Evolutionary conservation across 768 basidiomycete genomes (phyloP), one percentile per base, ranked within the genome.

Genomic region (Sporobolomyces phaffii): DNA sequence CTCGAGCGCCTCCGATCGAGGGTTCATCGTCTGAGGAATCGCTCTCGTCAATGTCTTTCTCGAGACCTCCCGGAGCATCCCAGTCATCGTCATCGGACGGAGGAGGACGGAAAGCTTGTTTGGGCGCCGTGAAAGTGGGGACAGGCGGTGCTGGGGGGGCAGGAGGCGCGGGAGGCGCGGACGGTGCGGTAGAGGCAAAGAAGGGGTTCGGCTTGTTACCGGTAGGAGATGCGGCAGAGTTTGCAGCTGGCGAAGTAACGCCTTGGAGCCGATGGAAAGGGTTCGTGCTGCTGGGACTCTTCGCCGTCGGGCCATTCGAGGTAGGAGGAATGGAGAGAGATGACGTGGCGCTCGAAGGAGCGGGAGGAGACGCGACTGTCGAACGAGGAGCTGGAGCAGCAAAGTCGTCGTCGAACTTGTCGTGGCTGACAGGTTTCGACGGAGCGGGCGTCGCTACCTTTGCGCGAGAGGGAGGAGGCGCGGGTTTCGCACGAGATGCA

Each of bases 201-300:
- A 77, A 11, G 78, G 78, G 44, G 75, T 69, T 50, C 73, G 70
- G 28, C 79, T 69, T 22, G 78, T 72, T 49, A 40, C 28, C 26
- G 24, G 62, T 36, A 17, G 81, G 73, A 4, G 78, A 78, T 24
- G 70, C 33, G 20, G 48, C 41, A 20, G 73, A 52, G n/a, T 31
- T 54, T 1, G 82, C 79, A 14, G 67, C 61, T 77, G 85, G 80
- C 20, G 77, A 44, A 58, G 79, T 68, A 0, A 74, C 73, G 6
- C 79, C 78, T 15, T 80, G 82, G 45, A 90, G 72, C 17, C 83
- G 83, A 77, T 84, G 88, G 77, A 93, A 93, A 0, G 91, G 91
- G 77, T 92, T 92, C 13, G 84, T 89, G 57, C 80, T 89, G 59
- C 80, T 81, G 7, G 84, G 80, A 72, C 59, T 85, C 85, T 43